Evolutionary conservation across 2,329 filamentous ascomycete genomes (phyloP).

Genomic region (Amauroascus verrucosus): DNA sequence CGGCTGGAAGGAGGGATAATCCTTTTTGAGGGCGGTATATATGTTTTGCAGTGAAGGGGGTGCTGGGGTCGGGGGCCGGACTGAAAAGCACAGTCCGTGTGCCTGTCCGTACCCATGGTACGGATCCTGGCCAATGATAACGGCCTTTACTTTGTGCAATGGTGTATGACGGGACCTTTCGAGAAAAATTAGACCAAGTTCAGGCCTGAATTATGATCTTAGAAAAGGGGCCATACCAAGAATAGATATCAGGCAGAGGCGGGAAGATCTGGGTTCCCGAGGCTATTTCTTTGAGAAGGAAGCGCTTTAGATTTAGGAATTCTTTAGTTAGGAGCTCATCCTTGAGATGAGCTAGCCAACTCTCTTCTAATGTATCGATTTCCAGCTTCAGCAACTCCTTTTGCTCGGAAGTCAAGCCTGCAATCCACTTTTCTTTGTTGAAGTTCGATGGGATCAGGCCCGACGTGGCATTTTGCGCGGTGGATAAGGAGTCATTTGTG

Average conservation of each 20-base stretch:
- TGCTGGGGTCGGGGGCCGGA: slow-evolving; percentile 75
- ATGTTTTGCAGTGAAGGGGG: slow-evolving; percentile 91
- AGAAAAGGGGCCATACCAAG: slow-evolving; percentile 54
- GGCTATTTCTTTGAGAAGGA: slow-evolving; percentile 66
- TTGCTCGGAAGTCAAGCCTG: slow-evolving; percentile 67
- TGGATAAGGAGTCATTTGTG: slow-evolving; percentile 10
- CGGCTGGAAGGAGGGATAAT: slow-evolving; percentile 68
- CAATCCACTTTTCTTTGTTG: slow-evolving; percentile 85
- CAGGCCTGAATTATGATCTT: not conserved
- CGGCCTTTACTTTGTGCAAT: slow-evolving; percentile 75
- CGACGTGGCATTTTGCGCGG: slow-evolving; percentile 18
- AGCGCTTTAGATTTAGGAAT: slow-evolving; percentile 80
- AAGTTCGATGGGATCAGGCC: slow-evolving; percentile 46
- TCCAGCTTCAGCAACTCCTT: slow-evolving; percentile 73
- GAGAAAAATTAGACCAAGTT: slow-evolving; percentile 9
- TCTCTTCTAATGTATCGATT: slow-evolving; percentile 83
- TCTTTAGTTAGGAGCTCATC: slow-evolving; percentile 69
- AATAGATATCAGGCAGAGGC: slow-evolving; percentile 80
- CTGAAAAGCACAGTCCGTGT: slow-evolving; percentile 91
- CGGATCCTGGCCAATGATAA: slow-evolving; percentile 91
- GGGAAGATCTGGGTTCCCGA: slow-evolving; percentile 74
- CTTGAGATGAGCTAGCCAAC: slow-evolving; percentile 81
- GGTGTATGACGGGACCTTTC: slow-evolving; percentile 90
- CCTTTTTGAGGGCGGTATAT: slow-evolving; percentile 75
- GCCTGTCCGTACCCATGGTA: slow-evolving; percentile 96